Base-by-base conservation (phyloP, 176 grass and related monocot species). In the Oryza brachyantha region DNA sequence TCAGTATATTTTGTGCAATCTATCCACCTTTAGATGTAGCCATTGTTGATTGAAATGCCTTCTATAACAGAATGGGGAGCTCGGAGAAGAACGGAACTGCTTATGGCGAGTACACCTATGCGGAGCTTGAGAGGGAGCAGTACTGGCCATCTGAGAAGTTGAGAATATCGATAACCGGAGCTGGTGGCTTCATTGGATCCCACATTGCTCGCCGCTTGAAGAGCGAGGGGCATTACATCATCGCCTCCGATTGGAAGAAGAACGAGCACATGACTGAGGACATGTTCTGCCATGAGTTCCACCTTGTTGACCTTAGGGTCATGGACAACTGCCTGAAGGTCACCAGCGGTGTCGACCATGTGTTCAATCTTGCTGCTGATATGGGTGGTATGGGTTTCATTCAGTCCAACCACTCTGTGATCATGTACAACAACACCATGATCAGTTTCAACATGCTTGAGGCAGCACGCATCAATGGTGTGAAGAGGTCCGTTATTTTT, bases 331-430 rank as follows among this genome's bases (percentile, higher is more conserved):
- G 93, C 26, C 28, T 96, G 25, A 95, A 95, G 84, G 89, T 95
- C 59, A 96, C 93, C 79, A 70, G 11, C 2, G 74, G 84, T 0
- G 87, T 87, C 4, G 90, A 90, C 78, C 93, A 96, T 74, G 93
- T 92, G 54, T 96, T 96, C 72, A 96, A 96, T 72, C 84, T 96
- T 72, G 93, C 93, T 31, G 93, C 93, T 67, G 93, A 96, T 83
- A 96, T 96, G 93, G 93, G 93, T 10, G 93, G 93, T 58, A 96
- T 96, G 93, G 93, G 93, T 11, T 96, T 96, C 70, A 96, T 96
- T 64, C 89, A 96, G 74, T 92, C 89, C 21, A 96, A 96, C 74
- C 93, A 96, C 61, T 92, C 86, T 13, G 89, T 96, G 5, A 96
- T 96, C 48, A 90, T 96, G 86, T 96, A 96, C 76, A 92, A 96